Evolutionary conservation across 768 basidiomycete species (phyloP).

Genomic region (Trametes elegans): DNA sequence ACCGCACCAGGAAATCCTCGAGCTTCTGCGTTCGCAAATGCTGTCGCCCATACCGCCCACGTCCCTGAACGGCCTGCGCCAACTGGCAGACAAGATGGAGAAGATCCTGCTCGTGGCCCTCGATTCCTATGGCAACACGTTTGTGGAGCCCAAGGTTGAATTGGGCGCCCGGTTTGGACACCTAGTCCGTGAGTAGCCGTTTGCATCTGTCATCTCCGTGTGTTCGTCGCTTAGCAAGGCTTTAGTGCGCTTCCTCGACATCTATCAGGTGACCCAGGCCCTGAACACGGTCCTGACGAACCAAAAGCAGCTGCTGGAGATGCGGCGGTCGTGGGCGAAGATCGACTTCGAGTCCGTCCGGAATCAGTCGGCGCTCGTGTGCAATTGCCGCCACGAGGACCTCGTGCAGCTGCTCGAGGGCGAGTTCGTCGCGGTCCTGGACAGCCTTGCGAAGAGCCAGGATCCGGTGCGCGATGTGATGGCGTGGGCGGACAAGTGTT

Average conservation of each 20-base stretch:
- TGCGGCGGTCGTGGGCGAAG: slow-evolving; percentile 86
- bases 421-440: slow-evolving; percentile 78
- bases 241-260: slow-evolving; percentile 86
- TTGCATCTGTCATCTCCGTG: not conserved
- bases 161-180: slow-evolving; percentile 89
- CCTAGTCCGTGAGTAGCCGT: slow-evolving; percentile 67
- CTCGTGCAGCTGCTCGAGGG: slow-evolving; percentile 82
- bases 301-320: slow-evolving; percentile 79
- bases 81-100: slow-evolving; percentile 89
- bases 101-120: slow-evolving; percentile 80
- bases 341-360: slow-evolving; percentile 90
- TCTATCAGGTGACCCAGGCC: slow-evolving; percentile 89
- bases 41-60: slow-evolving; percentile 69
- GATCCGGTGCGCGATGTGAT: slow-evolving; percentile 87
- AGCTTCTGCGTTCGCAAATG: slow-evolving; percentile 82
- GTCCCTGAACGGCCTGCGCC: slow-evolving; percentile 69
- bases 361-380: slow-evolving; percentile 90
- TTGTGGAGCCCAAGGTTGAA: slow-evolving; percentile 90
- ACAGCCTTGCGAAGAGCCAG: slow-evolving; percentile 63
- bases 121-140: slow-evolving; percentile 82
- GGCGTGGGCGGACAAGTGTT: slow-evolving; percentile 90
- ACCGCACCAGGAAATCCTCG: slow-evolving; percentile 72
- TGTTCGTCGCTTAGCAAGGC: slow-evolving; percentile 13
- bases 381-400: slow-evolving; percentile 90
- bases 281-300: slow-evolving; percentile 85